phyloP scores from a whole-genome alignment of 164 flowering plant genomes.

The Liriodendron chinense region DNA sequence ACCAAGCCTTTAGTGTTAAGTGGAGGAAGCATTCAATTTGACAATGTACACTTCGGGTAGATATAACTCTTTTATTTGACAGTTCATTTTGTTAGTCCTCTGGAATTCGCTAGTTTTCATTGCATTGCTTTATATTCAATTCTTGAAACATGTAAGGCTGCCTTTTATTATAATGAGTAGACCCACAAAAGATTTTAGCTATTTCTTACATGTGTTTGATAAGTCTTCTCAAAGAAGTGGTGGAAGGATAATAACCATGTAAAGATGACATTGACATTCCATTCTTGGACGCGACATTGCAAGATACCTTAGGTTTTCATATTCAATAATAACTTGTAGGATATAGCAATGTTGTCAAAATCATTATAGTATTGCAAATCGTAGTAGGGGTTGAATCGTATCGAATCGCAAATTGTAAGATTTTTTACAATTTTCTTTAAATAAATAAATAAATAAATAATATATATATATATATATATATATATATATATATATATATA shows the following conservation, averaged over 20 bases:
- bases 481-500: no score
- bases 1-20: slow-evolving; percentile 61
- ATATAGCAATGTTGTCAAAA: no score
- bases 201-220: background rate
- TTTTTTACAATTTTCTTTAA: no score
- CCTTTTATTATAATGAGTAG: background rate
- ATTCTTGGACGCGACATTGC: background rate
- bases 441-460: no score
- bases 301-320: background rate
- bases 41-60: slow-evolving; percentile 89
- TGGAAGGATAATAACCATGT: background rate
- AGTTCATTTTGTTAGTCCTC: background rate
- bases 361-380: no score
- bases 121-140: background rate
- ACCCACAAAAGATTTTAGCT: background rate
- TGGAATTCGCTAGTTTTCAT: background rate
- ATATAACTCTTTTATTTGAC: slow-evolving; percentile 2
- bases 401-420: no score
- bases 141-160: background rate
- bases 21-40: slow-evolving; percentile 85
- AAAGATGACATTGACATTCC: background rate
- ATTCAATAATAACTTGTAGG: no score
- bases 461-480: no score
- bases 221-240: background rate
- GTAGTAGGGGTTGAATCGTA: no score